Percentiles rank a stretch among this genome's conserved stretches.
Conservation (phyloP, 176 grass and related monocot species). For the Musa troglodytarum region DNA sequence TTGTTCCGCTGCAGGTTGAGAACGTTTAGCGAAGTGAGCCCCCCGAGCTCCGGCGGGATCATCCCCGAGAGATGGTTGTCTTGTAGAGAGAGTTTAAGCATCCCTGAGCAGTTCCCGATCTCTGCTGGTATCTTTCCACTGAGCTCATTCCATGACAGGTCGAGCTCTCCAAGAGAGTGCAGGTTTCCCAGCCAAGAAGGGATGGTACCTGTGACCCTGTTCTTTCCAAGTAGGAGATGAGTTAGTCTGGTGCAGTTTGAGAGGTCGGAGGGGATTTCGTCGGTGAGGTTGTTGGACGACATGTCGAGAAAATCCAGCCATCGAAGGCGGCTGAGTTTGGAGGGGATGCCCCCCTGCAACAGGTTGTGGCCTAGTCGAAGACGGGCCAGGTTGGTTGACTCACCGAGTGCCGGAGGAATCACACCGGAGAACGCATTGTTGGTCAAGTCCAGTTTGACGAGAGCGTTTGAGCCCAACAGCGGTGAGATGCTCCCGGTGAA, state of each 20-base stretch:
- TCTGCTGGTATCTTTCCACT: conserved; percentile 45
- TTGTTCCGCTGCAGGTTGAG: conserved; percentile 71
- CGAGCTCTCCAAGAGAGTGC: conserved; percentile 66
- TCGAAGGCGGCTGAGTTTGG: conserved; percentile 40
- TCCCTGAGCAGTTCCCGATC: conserved; percentile 48
- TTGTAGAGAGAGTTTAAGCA: conserved; percentile 70
- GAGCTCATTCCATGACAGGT: conserved; percentile 67
- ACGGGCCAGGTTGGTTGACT: conserved; percentile 41
- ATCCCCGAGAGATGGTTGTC: conserved; percentile 54
- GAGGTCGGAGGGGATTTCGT: conserved; percentile 43
- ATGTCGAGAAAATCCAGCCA: conserved; percentile 62
- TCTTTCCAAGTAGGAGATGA: conserved; percentile 68
- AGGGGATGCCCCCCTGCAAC: conserved; percentile 43
- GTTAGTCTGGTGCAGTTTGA: conserved; percentile 44
- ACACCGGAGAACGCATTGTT: conserved; percentile 67
- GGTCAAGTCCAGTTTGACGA: conserved; percentile 56
- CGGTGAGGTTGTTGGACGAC: conserved; percentile 53
- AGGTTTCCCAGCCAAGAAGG: conserved; percentile 60
- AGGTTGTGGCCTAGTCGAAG: conserved; percentile 57
- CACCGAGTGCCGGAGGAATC: conserved; percentile 36
- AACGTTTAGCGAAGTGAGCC: conserved; percentile 67
- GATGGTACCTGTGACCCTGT: conserved; percentile 43
- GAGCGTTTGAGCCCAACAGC: conserved; percentile 52
- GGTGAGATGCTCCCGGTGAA: conserved; percentile 59
- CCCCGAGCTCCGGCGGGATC: conserved; percentile 68